Base-by-base conservation (phyloP, 176 grass and related monocot species). In the Ampelocalamus luodianensis region DNA sequence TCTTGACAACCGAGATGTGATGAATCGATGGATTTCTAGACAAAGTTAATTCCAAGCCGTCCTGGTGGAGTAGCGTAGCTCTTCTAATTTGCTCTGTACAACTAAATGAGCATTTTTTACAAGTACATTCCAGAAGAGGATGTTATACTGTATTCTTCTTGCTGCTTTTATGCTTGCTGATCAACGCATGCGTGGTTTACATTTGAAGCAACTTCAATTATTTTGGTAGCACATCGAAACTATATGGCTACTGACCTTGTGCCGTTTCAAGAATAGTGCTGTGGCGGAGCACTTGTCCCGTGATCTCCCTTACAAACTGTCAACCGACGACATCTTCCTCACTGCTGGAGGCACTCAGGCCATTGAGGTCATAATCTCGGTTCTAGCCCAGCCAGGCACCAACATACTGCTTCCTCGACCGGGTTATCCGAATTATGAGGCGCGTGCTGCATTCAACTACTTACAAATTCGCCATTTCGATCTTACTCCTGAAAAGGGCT, bases 401-500 rank as follows among this genome's bases (percentile, higher is more conserved):
- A 94, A 94, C 79, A 89, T 94, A 2, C 37, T 91, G 73, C 87
- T 94, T 3, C 92, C 92, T 0, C 85, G 64, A n/a, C 92, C 92
- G 4, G 89, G 89, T 0, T 94, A 82, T 23, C 89, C 89, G 0
- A 73, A 65, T 1, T 94, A 94, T 6, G 77, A 85, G 45, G 87
- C 87, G 0, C 89, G 89, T 0, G 72, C 84, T 2, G 78, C 68
- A 0, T 77, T 82, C 66, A 59, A 39, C 83, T 77, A 66, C 34
- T 10, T 94, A 0, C 85, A 94, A 13, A 84, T 78, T 50, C 89
- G 87, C 0, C 81, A 65, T 61, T 92, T 91, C 0, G 77, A 90
- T 27, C 87, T 94, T n/a, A 23, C 92, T 8, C 87, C 92, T 2
- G 87, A 94, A 10, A 87, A 38, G 17, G 82, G 84, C 0, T 94